Evolutionary conservation across 495 filamentous ascomycete species (phyloP), one percentile per base, ranked within the genome.

Genomic region (Cercophora scortea): DNA sequence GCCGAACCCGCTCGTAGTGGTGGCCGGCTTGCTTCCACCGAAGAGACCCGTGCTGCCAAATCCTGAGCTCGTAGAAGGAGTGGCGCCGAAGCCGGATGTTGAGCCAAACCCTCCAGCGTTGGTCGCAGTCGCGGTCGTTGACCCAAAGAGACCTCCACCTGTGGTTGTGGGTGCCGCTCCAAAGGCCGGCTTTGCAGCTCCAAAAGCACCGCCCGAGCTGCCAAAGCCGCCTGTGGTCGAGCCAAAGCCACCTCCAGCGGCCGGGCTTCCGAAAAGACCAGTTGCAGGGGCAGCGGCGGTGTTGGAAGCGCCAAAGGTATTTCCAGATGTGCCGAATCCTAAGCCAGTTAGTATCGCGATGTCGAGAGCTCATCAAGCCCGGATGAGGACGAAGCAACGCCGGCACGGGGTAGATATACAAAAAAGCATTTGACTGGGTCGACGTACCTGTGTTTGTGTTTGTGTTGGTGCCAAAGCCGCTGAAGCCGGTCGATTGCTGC

Each of bases 401-500:
- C 25, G 25, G 25, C 25, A 25, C 25, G 25, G 25, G 25, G 8
- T 10, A 13, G 13, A 42, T 42, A 48, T 57, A 50, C n/a, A 9
- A 41, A 59, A 18, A 43, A 47, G 43, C 11, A 12, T 1, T 7
- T 33, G 43, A 4, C 33, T 25, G 42, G 55, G 44, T 39, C 51
- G 45, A 76, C 70, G 49, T 70, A 75, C 73, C 72, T 65, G 67
- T 61, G 47, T 47, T 69, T 38, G 68, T 64, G 52, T 61, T 78
- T 59, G 71, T 79, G 62, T 72, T 82, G 15, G 75, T 54, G 50
- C 81, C 80, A 63, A 85, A 75, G 17, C 73, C 73, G 42, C 74
- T 67, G 58, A 77, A 85, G 51, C 74, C 78, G 55, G 72, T 72
- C 49, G 73, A 75, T 54, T 77, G 71, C 63, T 79, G 76, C 39